A percentile compares a stretch with the other conserved stretches of the same genome.
These are phyloP conservation scores for Coemansia asiatica DNA, from an alignment of 192 early-diverging fungal genomes.

Conservation along the genomic window DNA sequence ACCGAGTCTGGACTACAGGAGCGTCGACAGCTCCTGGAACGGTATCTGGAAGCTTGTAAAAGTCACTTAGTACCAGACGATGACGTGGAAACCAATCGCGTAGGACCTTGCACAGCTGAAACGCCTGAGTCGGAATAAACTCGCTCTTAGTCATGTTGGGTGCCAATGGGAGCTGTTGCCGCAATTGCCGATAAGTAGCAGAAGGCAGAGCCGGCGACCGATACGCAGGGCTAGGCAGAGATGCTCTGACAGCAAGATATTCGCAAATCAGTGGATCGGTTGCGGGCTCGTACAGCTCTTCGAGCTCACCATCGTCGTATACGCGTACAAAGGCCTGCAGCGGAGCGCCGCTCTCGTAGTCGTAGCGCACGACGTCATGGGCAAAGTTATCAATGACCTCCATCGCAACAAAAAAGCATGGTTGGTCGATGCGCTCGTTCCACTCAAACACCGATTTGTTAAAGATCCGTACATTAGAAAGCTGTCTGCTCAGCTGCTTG, in stretches of 20 bases:
- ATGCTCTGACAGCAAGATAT: constrained; percentile 60
- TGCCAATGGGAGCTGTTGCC: constrained; percentile 71
- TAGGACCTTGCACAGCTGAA: constrained; percentile 73
- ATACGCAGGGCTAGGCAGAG: constrained; percentile 43
- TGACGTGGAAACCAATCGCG: constrained; percentile 83
- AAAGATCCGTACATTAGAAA: constrained; percentile 72
- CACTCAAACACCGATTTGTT: constrained; percentile 95
- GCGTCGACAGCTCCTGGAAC: constrained; percentile 72
- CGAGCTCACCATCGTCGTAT: constrained; percentile 79
- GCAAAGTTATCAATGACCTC: constrained; percentile 98
- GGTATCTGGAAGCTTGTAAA: constrained; percentile 79
- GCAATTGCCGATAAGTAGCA: constrained; percentile 55
- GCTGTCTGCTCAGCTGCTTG: constrained; percentile 62
- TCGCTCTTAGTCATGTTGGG: constrained; percentile 83
- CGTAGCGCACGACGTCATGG: constrained; percentile 92
- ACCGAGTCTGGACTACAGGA: constrained; percentile 95
- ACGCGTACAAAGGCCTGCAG: constrained; percentile 80
- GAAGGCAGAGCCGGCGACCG: constrained; percentile 63
- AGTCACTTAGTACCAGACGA: constrained; percentile 86
- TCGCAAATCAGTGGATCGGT: constrained; percentile 73
- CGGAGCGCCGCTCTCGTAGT: constrained; percentile 67
- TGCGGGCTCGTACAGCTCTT: constrained; percentile 80
- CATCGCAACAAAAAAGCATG: constrained; percentile 94
- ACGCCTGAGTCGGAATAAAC: constrained; percentile 86
- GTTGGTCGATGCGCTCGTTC: constrained; percentile 63